A percentile compares a stretch with the other conserved stretches of the same genome.
Conservation (phyloP, 139 green algal genomes). For the Micromonas commoda region DNA sequence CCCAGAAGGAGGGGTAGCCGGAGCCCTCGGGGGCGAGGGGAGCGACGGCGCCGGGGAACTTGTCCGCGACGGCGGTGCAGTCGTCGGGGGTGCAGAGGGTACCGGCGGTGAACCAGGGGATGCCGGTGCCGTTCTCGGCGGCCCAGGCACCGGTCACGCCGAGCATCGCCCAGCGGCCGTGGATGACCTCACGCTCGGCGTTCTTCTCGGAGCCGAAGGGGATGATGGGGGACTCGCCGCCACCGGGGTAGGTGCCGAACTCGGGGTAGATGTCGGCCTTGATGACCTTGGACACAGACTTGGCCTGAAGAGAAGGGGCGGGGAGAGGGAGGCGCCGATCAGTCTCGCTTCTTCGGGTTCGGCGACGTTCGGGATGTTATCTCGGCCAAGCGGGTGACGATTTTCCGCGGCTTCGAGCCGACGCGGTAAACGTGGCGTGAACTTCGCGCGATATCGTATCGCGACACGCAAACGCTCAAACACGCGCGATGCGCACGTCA, state of each 20-base stretch:
- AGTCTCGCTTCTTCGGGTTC: background rate
- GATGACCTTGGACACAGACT: constrained; percentile 40
- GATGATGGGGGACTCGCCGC: constrained; percentile 24
- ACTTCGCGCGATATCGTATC: too few relatives aligned
- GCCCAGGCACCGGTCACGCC: constrained; percentile 32
- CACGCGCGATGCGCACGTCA: too few relatives aligned
- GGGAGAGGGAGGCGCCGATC: constrained; percentile 27
- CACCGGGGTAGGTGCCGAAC: constrained; percentile 30
- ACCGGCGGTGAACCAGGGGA: constrained; percentile 33
- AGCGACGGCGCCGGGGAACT: constrained; percentile 29
- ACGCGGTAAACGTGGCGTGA: too few relatives aligned
- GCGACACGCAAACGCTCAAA: too few relatives aligned
- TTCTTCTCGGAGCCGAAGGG: constrained; percentile 30
- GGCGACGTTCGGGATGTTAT: background rate
- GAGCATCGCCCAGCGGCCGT: constrained; percentile 38
- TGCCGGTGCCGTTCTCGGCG: constrained; percentile 24
- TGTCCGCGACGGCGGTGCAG: constrained; percentile 30
- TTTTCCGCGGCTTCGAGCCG: too few relatives aligned
- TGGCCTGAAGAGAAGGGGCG: constrained; percentile 32
- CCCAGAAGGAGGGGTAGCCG: constrained; percentile 31
- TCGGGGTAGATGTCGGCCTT: constrained; percentile 38
- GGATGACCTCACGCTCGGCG: constrained; percentile 38
- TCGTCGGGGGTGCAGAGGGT: constrained; percentile 32
- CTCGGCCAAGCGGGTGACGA: background rate
- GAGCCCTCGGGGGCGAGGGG: constrained; percentile 28